These are phyloP conservation scores for Botryobasidium botryosum DNA, from an alignment of 768 basidiomycete genomes.

Conservation along the genomic window DNA sequence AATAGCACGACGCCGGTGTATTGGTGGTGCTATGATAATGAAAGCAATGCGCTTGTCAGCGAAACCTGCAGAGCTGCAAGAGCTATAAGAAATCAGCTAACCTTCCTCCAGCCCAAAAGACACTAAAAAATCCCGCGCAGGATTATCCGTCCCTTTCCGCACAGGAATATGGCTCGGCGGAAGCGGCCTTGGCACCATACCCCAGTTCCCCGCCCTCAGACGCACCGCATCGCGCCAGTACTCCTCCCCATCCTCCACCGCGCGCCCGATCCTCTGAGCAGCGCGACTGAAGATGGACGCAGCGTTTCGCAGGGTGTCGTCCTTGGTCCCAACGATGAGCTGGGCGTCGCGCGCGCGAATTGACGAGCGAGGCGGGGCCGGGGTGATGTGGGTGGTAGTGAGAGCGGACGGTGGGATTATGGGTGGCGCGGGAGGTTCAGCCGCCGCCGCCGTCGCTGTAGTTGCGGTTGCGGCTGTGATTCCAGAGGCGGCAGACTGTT, in stretches of 20 bases:
- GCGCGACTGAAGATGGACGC: slow-evolving; percentile 52
- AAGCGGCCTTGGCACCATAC: slow-evolving; percentile 60
- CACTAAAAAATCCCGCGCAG: slow-evolving; percentile 64
- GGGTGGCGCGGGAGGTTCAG: background rate
- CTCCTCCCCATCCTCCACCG: slow-evolving; percentile 41
- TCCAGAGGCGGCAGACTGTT: slow-evolving; percentile 15
- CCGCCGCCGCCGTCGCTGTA: slow-evolving; percentile 35
- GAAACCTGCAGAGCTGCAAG: slow-evolving; percentile 1
- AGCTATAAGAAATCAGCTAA: slow-evolving; percentile 27
- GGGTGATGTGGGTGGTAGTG: background rate
- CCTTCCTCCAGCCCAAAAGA: slow-evolving; percentile 73
- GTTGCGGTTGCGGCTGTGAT: slow-evolving; percentile 18
- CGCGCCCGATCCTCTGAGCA: slow-evolving; percentile 48
- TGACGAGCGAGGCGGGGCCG: slow-evolving; percentile 30
- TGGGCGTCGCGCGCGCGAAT: slow-evolving; percentile 59
- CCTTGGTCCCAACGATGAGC: slow-evolving; percentile 60
- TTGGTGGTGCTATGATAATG: slow-evolving; percentile 34
- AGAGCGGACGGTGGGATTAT: background rate
- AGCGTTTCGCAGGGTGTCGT: slow-evolving; percentile 60
- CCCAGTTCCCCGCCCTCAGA: slow-evolving; percentile 63
- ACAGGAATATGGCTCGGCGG: slow-evolving; percentile 21
- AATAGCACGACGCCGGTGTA: slow-evolving; percentile 52
- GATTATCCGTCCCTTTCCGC: slow-evolving; percentile 38
- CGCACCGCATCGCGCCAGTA: slow-evolving; percentile 68
- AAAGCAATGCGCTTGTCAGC: background rate